Base-by-base conservation (phyloP, 805 yeast species). In the Metschnikowia henanensis region DNA sequence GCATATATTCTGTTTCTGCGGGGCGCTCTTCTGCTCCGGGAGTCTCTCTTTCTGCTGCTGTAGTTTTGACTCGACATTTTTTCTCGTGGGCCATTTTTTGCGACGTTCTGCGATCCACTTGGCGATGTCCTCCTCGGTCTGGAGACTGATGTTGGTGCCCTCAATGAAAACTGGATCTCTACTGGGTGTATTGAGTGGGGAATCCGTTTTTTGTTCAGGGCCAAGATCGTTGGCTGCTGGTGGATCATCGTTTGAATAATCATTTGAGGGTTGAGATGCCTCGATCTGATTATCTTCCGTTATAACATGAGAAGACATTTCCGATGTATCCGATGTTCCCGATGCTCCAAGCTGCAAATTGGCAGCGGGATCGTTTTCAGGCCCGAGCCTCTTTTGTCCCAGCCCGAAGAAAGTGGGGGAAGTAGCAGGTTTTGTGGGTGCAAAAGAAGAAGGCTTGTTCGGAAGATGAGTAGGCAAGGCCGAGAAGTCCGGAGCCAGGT, bases 61-160 rank as follows among this genome's bases (percentile, higher is more conserved):
- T 12, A 37, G 19, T 21, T 68, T 79, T 54, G 66, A 77, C 50
- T 61, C 75, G 32, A 77, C 70, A 56, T 76, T 81, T 64, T 58
- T 76, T 41, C 66, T 73, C 5, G 92, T 73, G 21, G 97, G 91
- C 97, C 97, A 94, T 56, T 83, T 87, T 52, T 75, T 79, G 56
- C 79, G 79, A 43, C 99, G 72, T 57, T 89, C 94, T 37, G 77
- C 89, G 20, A 92, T 86, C 99, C 99, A 92, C 47, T 79, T 77
- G 25, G 76, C 77, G 6, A 90, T 83, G 52, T 94, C 97, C 50
- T 84, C 91, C 3, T 87, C 88, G 0, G 96, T 77, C 39, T 78
- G 75, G 4, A 91, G 62, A 0, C 79, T 68, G 26, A 86, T 84
- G 25, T 73, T 70, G 0, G 92, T 84, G 0, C 92, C 92, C 22